Conservation (phyloP, 164 flowering plant genomes). For the Stephania yunnanensis region DNA sequence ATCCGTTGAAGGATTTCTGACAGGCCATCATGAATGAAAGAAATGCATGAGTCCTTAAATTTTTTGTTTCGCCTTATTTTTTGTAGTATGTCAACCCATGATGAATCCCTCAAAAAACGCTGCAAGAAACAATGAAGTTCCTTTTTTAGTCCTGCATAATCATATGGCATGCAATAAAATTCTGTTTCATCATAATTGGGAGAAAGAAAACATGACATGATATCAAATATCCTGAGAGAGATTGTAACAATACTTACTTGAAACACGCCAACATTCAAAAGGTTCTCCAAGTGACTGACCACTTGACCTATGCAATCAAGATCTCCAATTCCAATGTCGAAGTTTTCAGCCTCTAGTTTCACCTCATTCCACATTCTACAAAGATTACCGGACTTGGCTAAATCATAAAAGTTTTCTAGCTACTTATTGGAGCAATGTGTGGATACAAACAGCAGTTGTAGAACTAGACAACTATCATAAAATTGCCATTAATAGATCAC, state of each 20-base stretch:
- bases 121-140: slow-evolving; percentile 5
- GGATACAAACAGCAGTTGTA: not conserved
- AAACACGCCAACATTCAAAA: slow-evolving; percentile 23
- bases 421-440: not conserved
- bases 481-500: not conserved
- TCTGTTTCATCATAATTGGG: no score
- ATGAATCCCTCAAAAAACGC: slow-evolving; percentile 19
- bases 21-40: slow-evolving; percentile 18
- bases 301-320: slow-evolving; percentile 24
- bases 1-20: slow-evolving; percentile 17
- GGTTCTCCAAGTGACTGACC: slow-evolving; percentile 20
- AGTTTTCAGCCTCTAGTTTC: slow-evolving; percentile 19
- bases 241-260: slow-evolving; percentile 14
- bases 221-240: not conserved
- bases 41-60: slow-evolving; percentile 22
- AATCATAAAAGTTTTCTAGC: not conserved
- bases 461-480: not conserved
- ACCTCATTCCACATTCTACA: slow-evolving; percentile 26
- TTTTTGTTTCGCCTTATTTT: slow-evolving; percentile 20
- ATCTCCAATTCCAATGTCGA: slow-evolving; percentile 20
- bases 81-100: slow-evolving; percentile 22
- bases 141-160: not conserved
- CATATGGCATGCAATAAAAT: not conserved
- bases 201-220: not conserved
- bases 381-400: not conserved